These are phyloP conservation scores for Seminavis robusta DNA, from an alignment of 108 stramenopile species.

Conservation along the genomic window DNA sequence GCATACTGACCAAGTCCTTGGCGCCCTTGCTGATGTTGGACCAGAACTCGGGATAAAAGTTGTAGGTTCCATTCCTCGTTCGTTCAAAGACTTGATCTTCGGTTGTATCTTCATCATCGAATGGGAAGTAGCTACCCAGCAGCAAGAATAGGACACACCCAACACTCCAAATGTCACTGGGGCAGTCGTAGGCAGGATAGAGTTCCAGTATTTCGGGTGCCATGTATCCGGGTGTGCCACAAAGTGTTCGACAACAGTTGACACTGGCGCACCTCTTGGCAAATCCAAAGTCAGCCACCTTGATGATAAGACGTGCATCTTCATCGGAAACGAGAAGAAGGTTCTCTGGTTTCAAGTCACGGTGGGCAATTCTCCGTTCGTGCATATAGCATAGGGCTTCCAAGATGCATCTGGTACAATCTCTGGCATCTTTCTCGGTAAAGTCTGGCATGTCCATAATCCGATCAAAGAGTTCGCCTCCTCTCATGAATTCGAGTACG, in stretches of 20 bases:
- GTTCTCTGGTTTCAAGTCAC: slow-evolving; percentile 73
- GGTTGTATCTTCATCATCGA: slow-evolving; percentile 63
- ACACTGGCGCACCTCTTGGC: slow-evolving; percentile 57
- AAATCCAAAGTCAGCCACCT: slow-evolving; percentile 98
- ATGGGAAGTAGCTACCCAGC: slow-evolving; percentile 89
- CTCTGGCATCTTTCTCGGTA: slow-evolving; percentile 70
- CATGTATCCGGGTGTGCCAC: slow-evolving; percentile 97
- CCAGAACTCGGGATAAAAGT: slow-evolving; percentile 65
- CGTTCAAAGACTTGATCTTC: slow-evolving; percentile 56
- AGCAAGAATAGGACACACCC: slow-evolving; percentile 97
- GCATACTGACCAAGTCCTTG: slow-evolving; percentile 51
- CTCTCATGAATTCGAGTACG: slow-evolving; percentile 74
- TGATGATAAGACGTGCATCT: slow-evolving; percentile 77
- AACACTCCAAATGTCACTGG: slow-evolving; percentile 95
- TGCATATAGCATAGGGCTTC: slow-evolving; percentile 87
- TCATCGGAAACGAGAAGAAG: slow-evolving; percentile 23
- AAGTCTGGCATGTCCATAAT: slow-evolving; percentile 78
- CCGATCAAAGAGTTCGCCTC: slow-evolving; percentile 95
- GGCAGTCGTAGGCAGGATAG: slow-evolving; percentile 81
- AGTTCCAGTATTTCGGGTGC: slow-evolving; percentile 96
- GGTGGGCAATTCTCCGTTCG: slow-evolving; percentile 58
- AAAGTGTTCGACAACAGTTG: slow-evolving; percentile 86
- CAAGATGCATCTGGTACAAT: slow-evolving; percentile 53
- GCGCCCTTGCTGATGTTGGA: slow-evolving; percentile 64
- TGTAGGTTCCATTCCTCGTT: slow-evolving; percentile 45